Percentiles rank a stretch among this genome's conserved stretches.
These are phyloP conservation scores for Suillus placidus DNA, from an alignment of 768 basidiomycete species.

Conservation along the genomic window DNA sequence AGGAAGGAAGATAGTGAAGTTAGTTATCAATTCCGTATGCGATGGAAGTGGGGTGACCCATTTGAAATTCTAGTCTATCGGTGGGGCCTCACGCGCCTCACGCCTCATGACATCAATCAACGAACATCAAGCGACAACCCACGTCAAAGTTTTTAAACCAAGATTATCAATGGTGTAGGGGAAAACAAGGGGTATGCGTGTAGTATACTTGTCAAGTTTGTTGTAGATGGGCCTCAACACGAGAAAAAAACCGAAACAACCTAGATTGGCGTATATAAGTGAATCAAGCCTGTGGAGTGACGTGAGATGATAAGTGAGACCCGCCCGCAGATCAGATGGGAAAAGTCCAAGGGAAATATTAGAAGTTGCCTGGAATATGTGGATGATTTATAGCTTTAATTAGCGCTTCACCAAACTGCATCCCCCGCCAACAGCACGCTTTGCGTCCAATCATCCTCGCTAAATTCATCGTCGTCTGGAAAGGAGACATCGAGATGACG, in stretches of 20 bases:
- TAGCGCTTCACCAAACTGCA: conserved; percentile 31
- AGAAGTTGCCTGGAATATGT: conserved; percentile 14
- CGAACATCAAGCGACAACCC: background rate
- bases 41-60: conserved; percentile 1
- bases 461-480: conserved; percentile 41
- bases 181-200: conserved; percentile 27
- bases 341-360: conserved; percentile 15
- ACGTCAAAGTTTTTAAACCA: background rate
- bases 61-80: conserved; percentile 23
- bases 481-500: conserved; percentile 30
- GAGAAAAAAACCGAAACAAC: background rate
- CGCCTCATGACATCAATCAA: conserved; percentile 1
- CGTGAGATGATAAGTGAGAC: conserved; percentile 20
- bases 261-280: conserved; percentile 11
- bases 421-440: conserved; percentile 71
- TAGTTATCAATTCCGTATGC: background rate
- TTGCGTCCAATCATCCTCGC: conserved; percentile 70
- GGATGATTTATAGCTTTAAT: background rate
- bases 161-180: conserved; percentile 10
- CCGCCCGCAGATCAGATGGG: conserved; percentile 35
- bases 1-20: conserved; percentile 14
- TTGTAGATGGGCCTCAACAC: conserved; percentile 4
- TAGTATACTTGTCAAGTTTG: conserved; percentile 17
- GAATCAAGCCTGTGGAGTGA: conserved; percentile 13
- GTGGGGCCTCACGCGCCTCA: background rate